Base-by-base conservation (phyloP, 768 basidiomycete genomes). In the Kwoniella dendrophila region DNA sequence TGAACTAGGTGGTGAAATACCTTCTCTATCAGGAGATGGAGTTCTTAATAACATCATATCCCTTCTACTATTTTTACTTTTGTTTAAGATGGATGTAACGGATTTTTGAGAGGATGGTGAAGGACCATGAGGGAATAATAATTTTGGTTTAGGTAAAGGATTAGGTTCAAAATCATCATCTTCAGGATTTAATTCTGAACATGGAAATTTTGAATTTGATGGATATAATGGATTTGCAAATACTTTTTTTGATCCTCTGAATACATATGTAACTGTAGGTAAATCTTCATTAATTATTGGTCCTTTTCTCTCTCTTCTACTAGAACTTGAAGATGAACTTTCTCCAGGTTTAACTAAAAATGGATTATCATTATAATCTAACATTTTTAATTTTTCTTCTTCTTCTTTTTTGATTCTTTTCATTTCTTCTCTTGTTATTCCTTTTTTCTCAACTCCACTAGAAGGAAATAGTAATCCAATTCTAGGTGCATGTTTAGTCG, bases 221-320 rank as follows among this genome's bases (percentile, higher is more conserved):
- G 61, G 41, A 53, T 56, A 59, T 59, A 75, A n/a, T 59, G 73
- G 62, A 32, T 75, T 75, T 27, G 68, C 69, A 53, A 72, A 75
- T 0, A 69, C 62, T 49, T 71, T 72, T 38, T 75, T 75, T 3
- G 71, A 38, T 8, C 73, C 73, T 56, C 73, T 45, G 59, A 75
- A 75, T 16, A 75, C 73, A 38, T 75, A 75, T 1, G 70, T 70
- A 10, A 75, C 71, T 12, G 67, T 70, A 10, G 64, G 64, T 20
- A 63, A 27, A 33, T 63, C 56, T 24, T 66, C 62, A 49, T 72
- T 63, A 27, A 63, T 52, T 27, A 63, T 56, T 43, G 65, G 58
- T 32, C 41, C 63, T n/a, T 44, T 60, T 0, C 36, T 53, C 3
- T 51, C 63, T n/a, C 45, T 60, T 0, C 36, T 53, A 1, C 34